Base-by-base conservation (phyloP, 495 filamentous ascomycete species). In the Penicillium goetzii region DNA sequence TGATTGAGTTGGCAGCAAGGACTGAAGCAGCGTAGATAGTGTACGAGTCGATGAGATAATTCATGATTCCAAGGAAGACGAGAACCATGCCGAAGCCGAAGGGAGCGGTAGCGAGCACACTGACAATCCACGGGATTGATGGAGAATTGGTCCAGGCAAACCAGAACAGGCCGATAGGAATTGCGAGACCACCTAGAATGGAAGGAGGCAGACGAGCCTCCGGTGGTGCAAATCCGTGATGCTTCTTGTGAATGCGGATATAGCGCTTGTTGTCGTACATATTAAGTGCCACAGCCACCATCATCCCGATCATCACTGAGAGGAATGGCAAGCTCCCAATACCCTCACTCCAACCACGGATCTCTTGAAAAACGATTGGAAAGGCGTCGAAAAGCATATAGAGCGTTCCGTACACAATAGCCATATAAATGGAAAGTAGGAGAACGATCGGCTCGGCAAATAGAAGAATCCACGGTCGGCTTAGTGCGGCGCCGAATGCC, bases 331-430 rank as follows among this genome's bases (percentile, higher is more conserved):
- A 83, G 5, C 89, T 88, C 0, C 84, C 82, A 26, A 88, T 69
- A 30, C 88, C 86, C 14, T 85, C 76, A 6, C 76, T 79, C 91
- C 90, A 93, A 58, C 85, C 85, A 14, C 91, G 88, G 36, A 89
- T 74, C 23, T 88, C 74, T 17, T 83, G 79, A 74, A 91, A 94
- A 57, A 93, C 85, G 49, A 93, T 87, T 2, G 92, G 92, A 51
- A 78, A 74, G 17, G 90, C 90, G 49, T 90, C 86, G 75, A 95
- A 94, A 21, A 92, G 82, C 45, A 93, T 82, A 73, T 92, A 92
- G 3, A 92, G 76, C 10, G 89, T 85, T 0, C 88, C 85, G 66
- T 90, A 92, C 19, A 85, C 75, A 62, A 90, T 81, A 33, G 88
- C 83, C 69, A 90, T 83, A 74, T 92, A 92, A 8, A 88, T 55